phyloP scores from a whole-genome alignment of 371 early-diverging fungal species.

The Mortierella polycephala region DNA sequence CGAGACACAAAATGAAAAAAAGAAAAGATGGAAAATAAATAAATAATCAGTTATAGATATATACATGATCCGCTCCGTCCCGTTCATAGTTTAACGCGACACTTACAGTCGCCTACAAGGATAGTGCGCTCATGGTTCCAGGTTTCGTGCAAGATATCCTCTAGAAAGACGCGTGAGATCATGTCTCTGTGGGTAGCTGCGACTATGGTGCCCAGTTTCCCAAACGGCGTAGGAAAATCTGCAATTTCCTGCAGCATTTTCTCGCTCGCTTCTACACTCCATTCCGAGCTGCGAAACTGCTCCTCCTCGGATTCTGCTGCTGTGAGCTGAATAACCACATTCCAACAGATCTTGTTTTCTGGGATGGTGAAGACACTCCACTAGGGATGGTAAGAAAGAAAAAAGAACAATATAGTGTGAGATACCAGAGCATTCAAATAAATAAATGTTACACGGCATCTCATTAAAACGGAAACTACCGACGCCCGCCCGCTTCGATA shows the following conservation, averaged over 20 bases:
- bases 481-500: background rate
- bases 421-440: background rate
- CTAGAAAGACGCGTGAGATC: slow-evolving; percentile 15
- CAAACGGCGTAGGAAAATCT: slow-evolving; percentile 17
- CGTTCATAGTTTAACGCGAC: background rate
- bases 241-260: slow-evolving; percentile 7
- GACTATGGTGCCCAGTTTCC: slow-evolving; percentile 14
- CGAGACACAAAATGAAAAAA: too few species aligned
- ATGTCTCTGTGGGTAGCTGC: slow-evolving; percentile 8
- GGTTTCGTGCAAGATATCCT: slow-evolving; percentile 22
- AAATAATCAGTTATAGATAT: background rate
- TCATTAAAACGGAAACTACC: background rate
- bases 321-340: slow-evolving; percentile 12
- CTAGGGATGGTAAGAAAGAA: background rate
- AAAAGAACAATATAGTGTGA: background rate
- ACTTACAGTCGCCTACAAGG: slow-evolving; percentile 30
- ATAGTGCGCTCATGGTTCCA: slow-evolving; percentile 16
- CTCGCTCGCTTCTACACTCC: slow-evolving; percentile 15
- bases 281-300: slow-evolving; percentile 14
- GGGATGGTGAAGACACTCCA: slow-evolving; percentile 16
- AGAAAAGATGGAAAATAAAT: too few species aligned
- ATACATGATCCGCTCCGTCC: too few species aligned
- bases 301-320: slow-evolving; percentile 5
- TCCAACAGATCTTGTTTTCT: slow-evolving; percentile 16
- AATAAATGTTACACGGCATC: background rate